A percentile compares a stretch with the other conserved stretches of the same genome.
Evolutionary conservation across 2,329 filamentous ascomycete species (phyloP).

Genomic region (Didymella keratinophila): DNA sequence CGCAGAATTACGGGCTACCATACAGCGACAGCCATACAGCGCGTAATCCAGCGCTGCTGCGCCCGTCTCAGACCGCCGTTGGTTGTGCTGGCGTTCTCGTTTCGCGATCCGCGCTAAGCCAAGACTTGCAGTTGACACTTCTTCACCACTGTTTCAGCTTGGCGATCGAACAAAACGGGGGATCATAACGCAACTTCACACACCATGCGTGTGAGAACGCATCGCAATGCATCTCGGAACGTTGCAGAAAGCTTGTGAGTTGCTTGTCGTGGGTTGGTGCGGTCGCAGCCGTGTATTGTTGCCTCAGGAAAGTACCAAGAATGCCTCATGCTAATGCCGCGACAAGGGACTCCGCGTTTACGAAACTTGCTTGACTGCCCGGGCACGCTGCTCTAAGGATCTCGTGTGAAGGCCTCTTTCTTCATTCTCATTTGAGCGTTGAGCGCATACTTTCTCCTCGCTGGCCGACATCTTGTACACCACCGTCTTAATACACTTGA

Average conservation of each 20-base stretch:
- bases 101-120: slow-evolving; percentile 38
- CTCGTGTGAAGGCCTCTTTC: slow-evolving; percentile 4
- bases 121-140: slow-evolving; percentile 35
- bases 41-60: neutral
- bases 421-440: slow-evolving; percentile 20
- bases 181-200: slow-evolving; percentile 29
- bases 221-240: neutral
- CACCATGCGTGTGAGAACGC: slow-evolving; percentile 16
- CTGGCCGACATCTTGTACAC: slow-evolving; percentile 29
- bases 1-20: slow-evolving; percentile 1
- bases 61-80: slow-evolving; percentile 31
- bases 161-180: slow-evolving; percentile 38
- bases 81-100: slow-evolving; percentile 32
- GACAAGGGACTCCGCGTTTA: slow-evolving; percentile 1
- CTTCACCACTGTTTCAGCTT: slow-evolving; percentile 50
- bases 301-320: slow-evolving; percentile 27
- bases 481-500: neutral
- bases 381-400: neutral
- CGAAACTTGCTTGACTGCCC: slow-evolving; percentile 6
- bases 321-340: slow-evolving; percentile 12
- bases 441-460: slow-evolving; percentile 28
- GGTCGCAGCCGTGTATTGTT: slow-evolving; percentile 32
- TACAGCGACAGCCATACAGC: slow-evolving; percentile 1
- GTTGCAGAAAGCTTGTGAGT: slow-evolving; percentile 40
- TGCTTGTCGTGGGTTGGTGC: slow-evolving; percentile 34